Conservation (phyloP, 441 rosid genomes). For the Pelargonium australe region DNA sequence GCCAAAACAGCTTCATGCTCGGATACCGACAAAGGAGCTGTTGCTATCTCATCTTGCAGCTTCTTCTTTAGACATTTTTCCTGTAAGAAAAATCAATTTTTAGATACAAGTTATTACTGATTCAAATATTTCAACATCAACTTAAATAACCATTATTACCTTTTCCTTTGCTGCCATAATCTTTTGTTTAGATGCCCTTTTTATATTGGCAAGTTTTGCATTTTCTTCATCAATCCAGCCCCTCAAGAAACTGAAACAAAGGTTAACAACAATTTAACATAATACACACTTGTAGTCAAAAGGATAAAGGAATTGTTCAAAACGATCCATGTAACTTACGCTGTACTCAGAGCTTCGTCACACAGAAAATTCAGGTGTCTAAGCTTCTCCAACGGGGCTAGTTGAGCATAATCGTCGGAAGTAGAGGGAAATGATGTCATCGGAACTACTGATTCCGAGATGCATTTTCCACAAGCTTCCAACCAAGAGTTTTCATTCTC, state of each 20-base stretch:
- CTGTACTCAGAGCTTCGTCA: conserved; percentile 32
- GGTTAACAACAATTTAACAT: too few species aligned
- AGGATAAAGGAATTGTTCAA: not conserved
- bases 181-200: conserved; percentile 21
- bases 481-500: conserved; percentile 34
- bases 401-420: conserved; percentile 25
- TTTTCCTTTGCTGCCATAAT: conserved; percentile 27
- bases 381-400: conserved; percentile 34
- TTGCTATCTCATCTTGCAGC: conserved; percentile 36
- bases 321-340: conserved; percentile 18
- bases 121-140: not conserved
- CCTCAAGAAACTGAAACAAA: conserved; percentile 24
- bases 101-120: not conserved
- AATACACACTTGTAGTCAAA: too few species aligned
- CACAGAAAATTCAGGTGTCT: conserved; percentile 44
- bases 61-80: conserved; percentile 39
- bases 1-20: conserved; percentile 48
- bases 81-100: conserved; percentile 20
- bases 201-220: conserved; percentile 18
- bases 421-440: conserved; percentile 26
- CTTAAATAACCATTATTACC: conserved; percentile 15
- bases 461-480: conserved; percentile 27
- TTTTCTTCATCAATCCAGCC: conserved; percentile 29
- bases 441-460: conserved; percentile 25
- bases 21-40: conserved; percentile 43